Evolutionary conservation across 1,284 basidiomycete genomes (phyloP).

Genomic region (Exobasidium rhododendri): DNA sequence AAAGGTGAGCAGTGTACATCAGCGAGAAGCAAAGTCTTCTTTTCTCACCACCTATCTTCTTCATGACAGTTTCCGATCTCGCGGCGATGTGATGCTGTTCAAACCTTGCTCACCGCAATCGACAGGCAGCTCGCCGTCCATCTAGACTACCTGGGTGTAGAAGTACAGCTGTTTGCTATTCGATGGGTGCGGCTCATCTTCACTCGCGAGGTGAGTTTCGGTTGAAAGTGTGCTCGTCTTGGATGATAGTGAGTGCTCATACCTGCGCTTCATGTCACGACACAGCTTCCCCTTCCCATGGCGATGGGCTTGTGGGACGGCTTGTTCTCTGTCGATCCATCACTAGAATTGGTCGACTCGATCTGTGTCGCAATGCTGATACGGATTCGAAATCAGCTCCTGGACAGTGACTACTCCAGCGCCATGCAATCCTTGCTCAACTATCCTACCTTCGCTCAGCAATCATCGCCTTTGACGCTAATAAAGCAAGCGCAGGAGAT

Average conservation of each 20-base stretch:
- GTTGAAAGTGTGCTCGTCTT: no score
- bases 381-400: slow-evolving; percentile 40
- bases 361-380: slow-evolving; percentile 50
- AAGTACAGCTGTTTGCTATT: slow-evolving; percentile 48
- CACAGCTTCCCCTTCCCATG: slow-evolving; percentile 6
- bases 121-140: slow-evolving; percentile 40
- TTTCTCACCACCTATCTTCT: neutral
- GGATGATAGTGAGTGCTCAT: no score
- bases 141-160: slow-evolving; percentile 39
- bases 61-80: slow-evolving; percentile 26
- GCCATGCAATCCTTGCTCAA: slow-evolving; percentile 40
- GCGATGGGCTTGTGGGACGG: slow-evolving; percentile 45
- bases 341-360: slow-evolving; percentile 38
- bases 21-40: neutral
- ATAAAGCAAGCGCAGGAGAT: slow-evolving; percentile 4
- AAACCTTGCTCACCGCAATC: slow-evolving; percentile 23
- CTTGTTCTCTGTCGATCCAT: slow-evolving; percentile 31
- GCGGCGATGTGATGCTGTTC: slow-evolving; percentile 26
- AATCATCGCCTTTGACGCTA: neutral
- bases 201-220: slow-evolving; percentile 28
- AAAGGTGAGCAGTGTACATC: slow-evolving; percentile 1
- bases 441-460: slow-evolving; percentile 19
- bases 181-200: slow-evolving; percentile 50
- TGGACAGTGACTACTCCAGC: slow-evolving; percentile 33
- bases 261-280: no score